Evolutionary conservation across 2,329 filamentous ascomycete species (phyloP).

Genomic region (Stagonosporopsis tanaceti): DNA sequence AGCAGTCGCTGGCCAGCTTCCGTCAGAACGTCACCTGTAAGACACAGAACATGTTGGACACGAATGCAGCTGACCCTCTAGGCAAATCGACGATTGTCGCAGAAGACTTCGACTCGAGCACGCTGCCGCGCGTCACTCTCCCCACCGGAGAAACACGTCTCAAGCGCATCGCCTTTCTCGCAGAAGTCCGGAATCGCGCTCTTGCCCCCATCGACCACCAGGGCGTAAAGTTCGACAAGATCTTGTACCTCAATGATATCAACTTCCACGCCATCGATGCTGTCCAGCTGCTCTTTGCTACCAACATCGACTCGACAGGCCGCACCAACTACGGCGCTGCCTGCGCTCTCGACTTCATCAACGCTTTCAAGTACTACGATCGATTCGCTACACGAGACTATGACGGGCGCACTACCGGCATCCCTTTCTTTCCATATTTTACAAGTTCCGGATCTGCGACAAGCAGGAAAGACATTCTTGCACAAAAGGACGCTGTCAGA

Average conservation of each 20-base stretch:
- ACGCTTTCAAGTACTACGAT: conserved; percentile 75
- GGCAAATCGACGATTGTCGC: conserved; percentile 62
- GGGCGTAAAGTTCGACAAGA: conserved; percentile 65
- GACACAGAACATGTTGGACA: neutral
- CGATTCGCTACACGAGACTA: conserved; percentile 75
- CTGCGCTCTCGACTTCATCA: conserved; percentile 75
- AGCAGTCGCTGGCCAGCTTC: conserved; percentile 63
- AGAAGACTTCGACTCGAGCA: conserved; percentile 65
- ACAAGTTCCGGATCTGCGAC: conserved; percentile 59
- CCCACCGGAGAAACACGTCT: conserved; percentile 69
- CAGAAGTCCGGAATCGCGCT: conserved; percentile 75
- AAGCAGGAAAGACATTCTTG: conserved; percentile 69
- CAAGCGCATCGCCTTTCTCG: conserved; percentile 77
- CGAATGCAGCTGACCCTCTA: conserved; percentile 29
- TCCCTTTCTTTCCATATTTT: conserved; percentile 75
- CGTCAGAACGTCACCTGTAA: conserved; percentile 58
- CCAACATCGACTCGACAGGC: conserved; percentile 63
- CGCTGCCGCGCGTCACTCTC: conserved; percentile 66
- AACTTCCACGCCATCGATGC: conserved; percentile 67
- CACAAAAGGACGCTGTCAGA: conserved; percentile 68
- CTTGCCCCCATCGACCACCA: conserved; percentile 67
- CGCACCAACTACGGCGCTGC: conserved; percentile 68
- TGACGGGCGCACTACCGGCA: conserved; percentile 68
- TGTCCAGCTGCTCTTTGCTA: conserved; percentile 69
- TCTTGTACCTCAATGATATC: conserved; percentile 73